Conservation (phyloP, 768 basidiomycete species). For the Nevesoporus exiguus region DNA sequence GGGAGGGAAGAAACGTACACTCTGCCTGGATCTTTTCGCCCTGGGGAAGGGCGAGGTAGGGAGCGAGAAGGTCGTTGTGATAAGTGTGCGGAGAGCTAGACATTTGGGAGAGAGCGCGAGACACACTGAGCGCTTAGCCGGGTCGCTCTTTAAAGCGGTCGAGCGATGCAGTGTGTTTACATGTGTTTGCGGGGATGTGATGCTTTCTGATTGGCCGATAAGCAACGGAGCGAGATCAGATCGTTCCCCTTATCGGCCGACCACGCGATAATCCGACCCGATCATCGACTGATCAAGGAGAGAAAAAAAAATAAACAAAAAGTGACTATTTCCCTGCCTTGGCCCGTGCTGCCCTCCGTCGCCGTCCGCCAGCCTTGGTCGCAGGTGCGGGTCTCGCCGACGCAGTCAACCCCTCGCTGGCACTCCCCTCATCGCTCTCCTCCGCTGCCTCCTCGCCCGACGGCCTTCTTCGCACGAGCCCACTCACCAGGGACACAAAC, state of each 20-base stretch:
- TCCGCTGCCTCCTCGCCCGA: slow-evolving; percentile 27
- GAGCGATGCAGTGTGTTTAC: slow-evolving; percentile 20
- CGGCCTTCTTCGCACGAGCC: slow-evolving; percentile 18
- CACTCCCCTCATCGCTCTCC: slow-evolving; percentile 39
- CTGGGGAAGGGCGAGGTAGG: slow-evolving; percentile 85
- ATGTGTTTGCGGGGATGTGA: slow-evolving; percentile 18
- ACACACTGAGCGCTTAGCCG: background rate
- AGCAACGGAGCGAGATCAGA: slow-evolving; percentile 1
- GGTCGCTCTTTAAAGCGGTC: slow-evolving; percentile 24
- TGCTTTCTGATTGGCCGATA: slow-evolving; percentile 31
- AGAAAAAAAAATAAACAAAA: background rate
- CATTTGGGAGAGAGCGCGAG: slow-evolving; percentile 12
- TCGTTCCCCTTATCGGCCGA: slow-evolving; percentile 7
- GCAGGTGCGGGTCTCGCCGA: slow-evolving; percentile 37
- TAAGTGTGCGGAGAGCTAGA: slow-evolving; percentile 41
- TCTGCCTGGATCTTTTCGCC: slow-evolving; percentile 94
- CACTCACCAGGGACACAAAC: slow-evolving; percentile 49
- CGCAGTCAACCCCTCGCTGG: slow-evolving; percentile 41
- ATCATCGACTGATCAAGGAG: background rate
- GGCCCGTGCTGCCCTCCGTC: slow-evolving; percentile 53
- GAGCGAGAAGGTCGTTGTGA: slow-evolving; percentile 83
- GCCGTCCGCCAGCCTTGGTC: slow-evolving; percentile 57
- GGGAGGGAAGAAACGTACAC: slow-evolving; percentile 46
- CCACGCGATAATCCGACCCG: background rate
- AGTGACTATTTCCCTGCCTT: slow-evolving; percentile 29